These are phyloP conservation scores for Berberis vulgaris DNA, from an alignment of 164 flowering plant genomes.

Conservation along the genomic window DNA sequence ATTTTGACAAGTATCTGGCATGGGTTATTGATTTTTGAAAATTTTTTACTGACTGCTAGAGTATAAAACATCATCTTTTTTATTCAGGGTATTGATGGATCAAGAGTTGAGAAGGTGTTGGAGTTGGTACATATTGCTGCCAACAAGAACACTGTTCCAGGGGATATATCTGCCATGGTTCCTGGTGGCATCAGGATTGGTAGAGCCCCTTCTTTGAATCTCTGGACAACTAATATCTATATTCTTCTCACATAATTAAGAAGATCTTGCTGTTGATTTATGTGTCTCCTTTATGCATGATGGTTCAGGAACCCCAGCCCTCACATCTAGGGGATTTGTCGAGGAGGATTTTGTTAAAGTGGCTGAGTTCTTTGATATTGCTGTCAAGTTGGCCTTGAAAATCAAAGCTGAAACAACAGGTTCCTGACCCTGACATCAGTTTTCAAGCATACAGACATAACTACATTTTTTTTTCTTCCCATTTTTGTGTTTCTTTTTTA, in stretches of 20 bases:
- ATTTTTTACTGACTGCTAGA: no score
- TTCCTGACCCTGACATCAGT: slow-evolving; percentile 11
- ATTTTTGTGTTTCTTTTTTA: background rate
- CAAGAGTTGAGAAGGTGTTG: slow-evolving; percentile 94
- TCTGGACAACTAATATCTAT: background rate
- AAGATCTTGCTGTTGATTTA: background rate
- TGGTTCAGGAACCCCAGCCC: slow-evolving; percentile 91
- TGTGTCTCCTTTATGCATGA: slow-evolving; percentile 2
- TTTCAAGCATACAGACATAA: background rate
- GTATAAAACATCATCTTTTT: background rate
- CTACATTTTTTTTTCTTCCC: background rate
- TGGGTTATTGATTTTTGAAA: no score
- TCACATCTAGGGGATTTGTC: slow-evolving; percentile 90
- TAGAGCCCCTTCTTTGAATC: slow-evolving; percentile 16
- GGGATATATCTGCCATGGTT: slow-evolving; percentile 89
- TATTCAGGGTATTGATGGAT: slow-evolving; percentile 89
- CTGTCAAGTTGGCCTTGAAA: slow-evolving; percentile 78
- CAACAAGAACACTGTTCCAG: slow-evolving; percentile 94
- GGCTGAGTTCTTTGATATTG: slow-evolving; percentile 81
- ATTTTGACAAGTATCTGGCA: no score
- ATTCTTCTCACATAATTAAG: background rate
- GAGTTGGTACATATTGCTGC: slow-evolving; percentile 98
- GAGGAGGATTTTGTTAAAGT: slow-evolving; percentile 95
- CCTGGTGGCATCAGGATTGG: slow-evolving; percentile 99
- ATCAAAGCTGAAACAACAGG: slow-evolving; percentile 77